phyloP scores from a whole-genome alignment of 768 basidiomycete genomes.

The Clathrus columnatus region DNA sequence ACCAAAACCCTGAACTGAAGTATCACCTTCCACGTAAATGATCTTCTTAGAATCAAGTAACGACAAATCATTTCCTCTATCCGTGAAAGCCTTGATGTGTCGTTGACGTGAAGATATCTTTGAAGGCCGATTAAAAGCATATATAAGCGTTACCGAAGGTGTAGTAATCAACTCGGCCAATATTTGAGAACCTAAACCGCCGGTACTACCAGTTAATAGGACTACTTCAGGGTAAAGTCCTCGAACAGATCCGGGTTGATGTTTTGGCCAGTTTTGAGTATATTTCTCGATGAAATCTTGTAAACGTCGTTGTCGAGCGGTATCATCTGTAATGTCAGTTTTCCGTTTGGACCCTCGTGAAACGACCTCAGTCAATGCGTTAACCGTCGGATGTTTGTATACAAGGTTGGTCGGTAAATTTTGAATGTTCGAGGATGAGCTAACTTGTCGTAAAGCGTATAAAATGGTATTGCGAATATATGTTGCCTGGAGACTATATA shows the following conservation, averaged over 20 bases:
- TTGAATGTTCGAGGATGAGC: background rate
- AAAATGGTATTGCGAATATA: constrained; percentile 34
- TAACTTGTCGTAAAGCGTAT: constrained; percentile 21
- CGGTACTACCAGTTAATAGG: constrained; percentile 21
- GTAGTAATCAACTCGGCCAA: constrained; percentile 17
- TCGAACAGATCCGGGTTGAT: too few relatives aligned
- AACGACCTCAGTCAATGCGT: constrained; percentile 24
- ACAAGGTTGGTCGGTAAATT: constrained; percentile 31
- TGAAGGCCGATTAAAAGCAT: constrained; percentile 21
- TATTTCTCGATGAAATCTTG: constrained; percentile 1
- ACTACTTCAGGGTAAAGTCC: too few relatives aligned
- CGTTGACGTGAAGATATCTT: constrained; percentile 6
- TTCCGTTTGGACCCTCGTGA: background rate
- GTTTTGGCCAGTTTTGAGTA: background rate
- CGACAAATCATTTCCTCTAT: constrained; percentile 23
- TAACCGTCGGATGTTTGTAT: constrained; percentile 34
- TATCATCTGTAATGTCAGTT: background rate
- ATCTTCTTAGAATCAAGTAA: constrained; percentile 26
- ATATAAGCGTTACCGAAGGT: constrained; percentile 17
- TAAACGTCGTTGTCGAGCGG: background rate
- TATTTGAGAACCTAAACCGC: constrained; percentile 25
- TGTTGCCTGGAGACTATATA: constrained; percentile 30
- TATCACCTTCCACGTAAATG: constrained; percentile 30
- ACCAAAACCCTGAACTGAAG: constrained; percentile 20
- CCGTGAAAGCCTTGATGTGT: constrained; percentile 25